phyloP scores from a whole-genome alignment of 129 eudicot species.

The Helianthus tuberosus region DNA sequence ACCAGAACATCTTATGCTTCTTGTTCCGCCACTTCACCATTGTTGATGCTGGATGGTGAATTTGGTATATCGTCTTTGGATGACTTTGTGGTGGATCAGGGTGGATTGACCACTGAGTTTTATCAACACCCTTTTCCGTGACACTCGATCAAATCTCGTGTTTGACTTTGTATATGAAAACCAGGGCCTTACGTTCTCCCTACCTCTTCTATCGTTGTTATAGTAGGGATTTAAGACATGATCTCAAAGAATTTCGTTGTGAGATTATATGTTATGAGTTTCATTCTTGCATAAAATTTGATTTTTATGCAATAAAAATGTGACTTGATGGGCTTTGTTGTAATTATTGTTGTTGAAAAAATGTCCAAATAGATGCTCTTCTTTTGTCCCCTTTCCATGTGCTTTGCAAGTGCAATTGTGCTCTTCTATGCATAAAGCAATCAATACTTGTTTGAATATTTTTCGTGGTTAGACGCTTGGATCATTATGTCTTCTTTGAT shows the following conservation, averaged over 20 bases:
- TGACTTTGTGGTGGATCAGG: conserved; percentile 43
- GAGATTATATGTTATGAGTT: not conserved
- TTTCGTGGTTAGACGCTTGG: conserved; percentile 19
- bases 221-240: conserved; percentile 13
- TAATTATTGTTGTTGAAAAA: conserved; percentile 39
- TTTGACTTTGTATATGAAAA: not conserved
- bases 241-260: conserved; percentile 2
- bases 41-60: conserved; percentile 43
- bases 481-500: conserved; percentile 10
- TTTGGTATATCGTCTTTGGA: conserved; percentile 29
- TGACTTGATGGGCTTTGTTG: conserved; percentile 27
- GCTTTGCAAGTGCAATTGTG: conserved; percentile 36
- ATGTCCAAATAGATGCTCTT: conserved; percentile 33
- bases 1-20: conserved; percentile 37
- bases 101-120: conserved; percentile 35
- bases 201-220: not conserved
- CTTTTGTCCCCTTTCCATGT: conserved; percentile 22
- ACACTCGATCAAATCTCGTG: not conserved
- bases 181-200: not conserved
- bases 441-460: conserved; percentile 23
- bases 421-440: conserved; percentile 31
- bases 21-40: conserved; percentile 28
- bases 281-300: not conserved
- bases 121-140: conserved; percentile 47
- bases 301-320: conserved; percentile 19